Evolutionary conservation across 2,329 filamentous ascomycete species (phyloP).

Genomic region (Aspergillus alliaceus): DNA sequence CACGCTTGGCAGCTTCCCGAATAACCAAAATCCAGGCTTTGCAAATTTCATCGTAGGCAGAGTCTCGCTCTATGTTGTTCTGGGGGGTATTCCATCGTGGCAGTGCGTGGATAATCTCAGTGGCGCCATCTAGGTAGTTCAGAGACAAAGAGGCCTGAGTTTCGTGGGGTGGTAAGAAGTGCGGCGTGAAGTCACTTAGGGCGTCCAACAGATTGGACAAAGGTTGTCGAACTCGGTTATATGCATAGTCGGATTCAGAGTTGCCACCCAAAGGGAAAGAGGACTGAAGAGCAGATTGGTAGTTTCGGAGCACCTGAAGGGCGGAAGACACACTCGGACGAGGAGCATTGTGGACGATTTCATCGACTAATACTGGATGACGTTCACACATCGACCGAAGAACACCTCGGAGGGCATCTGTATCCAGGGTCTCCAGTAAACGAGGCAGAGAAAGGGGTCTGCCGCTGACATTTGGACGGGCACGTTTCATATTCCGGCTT

Average conservation of each 20-base stretch:
- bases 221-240: slow-evolving; percentile 84
- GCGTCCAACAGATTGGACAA: slow-evolving; percentile 81
- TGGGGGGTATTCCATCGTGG: slow-evolving; percentile 88
- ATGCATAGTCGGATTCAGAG: slow-evolving; percentile 85
- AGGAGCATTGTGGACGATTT: slow-evolving; percentile 80
- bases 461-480: slow-evolving; percentile 67
- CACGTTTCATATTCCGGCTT: slow-evolving; percentile 65
- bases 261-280: slow-evolving; percentile 85
- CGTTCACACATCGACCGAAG: slow-evolving; percentile 90
- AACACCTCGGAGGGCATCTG: slow-evolving; percentile 77
- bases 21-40: slow-evolving; percentile 92
- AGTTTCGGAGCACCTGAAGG: slow-evolving; percentile 75
- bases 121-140: slow-evolving; percentile 84
- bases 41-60: slow-evolving; percentile 93
- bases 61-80: slow-evolving; percentile 89
- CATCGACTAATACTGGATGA: slow-evolving; percentile 79
- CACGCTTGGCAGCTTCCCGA: slow-evolving; percentile 84
- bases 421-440: slow-evolving; percentile 91
- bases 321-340: slow-evolving; percentile 82
- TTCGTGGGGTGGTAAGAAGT: slow-evolving; percentile 92
- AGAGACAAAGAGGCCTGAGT: slow-evolving; percentile 79
- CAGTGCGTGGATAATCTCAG: slow-evolving; percentile 82
- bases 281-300: slow-evolving; percentile 73
- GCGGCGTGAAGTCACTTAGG: slow-evolving; percentile 88
- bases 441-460: slow-evolving; percentile 67